These are phyloP conservation scores for Hyphopichia wangnamkhiaoensis DNA, from an alignment of 1,139 yeast species.

Conservation along the genomic window DNA sequence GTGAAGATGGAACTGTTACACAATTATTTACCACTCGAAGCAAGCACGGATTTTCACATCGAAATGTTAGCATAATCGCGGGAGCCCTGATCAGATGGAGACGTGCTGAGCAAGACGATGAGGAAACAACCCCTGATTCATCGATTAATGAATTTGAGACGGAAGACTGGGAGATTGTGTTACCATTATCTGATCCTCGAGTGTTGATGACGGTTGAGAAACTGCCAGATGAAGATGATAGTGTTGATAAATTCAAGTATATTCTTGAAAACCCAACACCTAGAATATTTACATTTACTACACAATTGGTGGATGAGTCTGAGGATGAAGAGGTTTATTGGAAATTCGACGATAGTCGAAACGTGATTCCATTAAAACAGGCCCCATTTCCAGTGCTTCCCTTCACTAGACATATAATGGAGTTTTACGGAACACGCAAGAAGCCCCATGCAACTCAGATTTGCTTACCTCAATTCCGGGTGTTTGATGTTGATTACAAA, in stretches of 20 bases:
- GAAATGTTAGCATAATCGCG: constrained; percentile 37
- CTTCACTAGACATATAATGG: constrained; percentile 51
- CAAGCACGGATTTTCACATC: constrained; percentile 39
- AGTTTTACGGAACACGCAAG: constrained; percentile 31
- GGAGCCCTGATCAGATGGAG: constrained; percentile 35
- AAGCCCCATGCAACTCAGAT: too few relatives aligned
- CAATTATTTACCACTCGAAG: constrained; percentile 39
- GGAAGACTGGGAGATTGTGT: constrained; percentile 47
- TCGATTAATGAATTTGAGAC: constrained; percentile 25
- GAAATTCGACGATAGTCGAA: constrained; percentile 29
- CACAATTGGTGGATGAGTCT: constrained; percentile 31
- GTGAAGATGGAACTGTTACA: constrained; percentile 7
- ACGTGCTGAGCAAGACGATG: constrained; percentile 19
- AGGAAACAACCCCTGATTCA: background rate
- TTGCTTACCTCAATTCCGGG: constrained; percentile 60
- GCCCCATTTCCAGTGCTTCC: constrained; percentile 59
- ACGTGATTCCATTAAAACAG: constrained; percentile 29
- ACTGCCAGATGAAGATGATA: too few relatives aligned
- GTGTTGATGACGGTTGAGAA: constrained; percentile 47
- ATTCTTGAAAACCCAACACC: constrained; percentile 76
- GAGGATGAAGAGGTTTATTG: constrained; percentile 22
- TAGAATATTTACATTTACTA: constrained; percentile 62
- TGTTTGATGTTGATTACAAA: constrained; percentile 66
- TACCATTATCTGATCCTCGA: constrained; percentile 73
- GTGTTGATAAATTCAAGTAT: constrained; percentile 44